phyloP scores from a whole-genome alignment of 306 rosid genomes.

The Pterocarpus santalinus region DNA sequence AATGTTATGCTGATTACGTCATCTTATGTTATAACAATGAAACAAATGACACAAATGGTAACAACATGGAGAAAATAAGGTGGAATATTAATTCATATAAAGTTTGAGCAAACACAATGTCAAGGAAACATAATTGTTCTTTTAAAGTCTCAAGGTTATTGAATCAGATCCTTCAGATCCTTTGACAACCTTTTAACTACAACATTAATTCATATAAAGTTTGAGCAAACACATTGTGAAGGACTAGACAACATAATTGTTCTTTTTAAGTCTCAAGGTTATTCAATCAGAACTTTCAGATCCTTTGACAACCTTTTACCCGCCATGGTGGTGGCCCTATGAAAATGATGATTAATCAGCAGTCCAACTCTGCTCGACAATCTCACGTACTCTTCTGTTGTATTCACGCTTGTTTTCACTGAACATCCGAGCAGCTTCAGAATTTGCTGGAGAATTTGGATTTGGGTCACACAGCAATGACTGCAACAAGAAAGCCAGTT shows the following conservation, averaged over 20 bases:
- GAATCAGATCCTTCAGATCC: slow-evolving; percentile 53
- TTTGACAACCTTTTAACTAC: slow-evolving; percentile 52
- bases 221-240: slow-evolving; percentile 60
- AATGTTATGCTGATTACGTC: not conserved
- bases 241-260: slow-evolving; percentile 57
- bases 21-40: not conserved
- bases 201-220: slow-evolving; percentile 44
- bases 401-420: slow-evolving; percentile 97
- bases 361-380: slow-evolving; percentile 99
- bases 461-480: slow-evolving; percentile 98
- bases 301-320: slow-evolving; percentile 53
- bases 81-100: slow-evolving; percentile 31
- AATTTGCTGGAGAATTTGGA: slow-evolving; percentile 97
- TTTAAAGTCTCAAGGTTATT: slow-evolving; percentile 60
- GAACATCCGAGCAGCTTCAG: slow-evolving; percentile 98
- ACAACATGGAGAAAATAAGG: slow-evolving; percentile 30
- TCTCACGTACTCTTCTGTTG: slow-evolving; percentile 87
- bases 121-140: slow-evolving; percentile 53
- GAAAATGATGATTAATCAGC: slow-evolving; percentile 70
- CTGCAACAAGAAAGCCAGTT: slow-evolving; percentile 61
- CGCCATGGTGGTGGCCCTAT: slow-evolving; percentile 41
- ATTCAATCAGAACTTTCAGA: slow-evolving; percentile 66
- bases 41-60: slow-evolving; percentile 3
- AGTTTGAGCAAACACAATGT: slow-evolving; percentile 64
- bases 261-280: slow-evolving; percentile 53